phyloP scores from a whole-genome alignment of 2,329 filamentous ascomycete species.

The Hymenoscyphus scutula region DNA sequence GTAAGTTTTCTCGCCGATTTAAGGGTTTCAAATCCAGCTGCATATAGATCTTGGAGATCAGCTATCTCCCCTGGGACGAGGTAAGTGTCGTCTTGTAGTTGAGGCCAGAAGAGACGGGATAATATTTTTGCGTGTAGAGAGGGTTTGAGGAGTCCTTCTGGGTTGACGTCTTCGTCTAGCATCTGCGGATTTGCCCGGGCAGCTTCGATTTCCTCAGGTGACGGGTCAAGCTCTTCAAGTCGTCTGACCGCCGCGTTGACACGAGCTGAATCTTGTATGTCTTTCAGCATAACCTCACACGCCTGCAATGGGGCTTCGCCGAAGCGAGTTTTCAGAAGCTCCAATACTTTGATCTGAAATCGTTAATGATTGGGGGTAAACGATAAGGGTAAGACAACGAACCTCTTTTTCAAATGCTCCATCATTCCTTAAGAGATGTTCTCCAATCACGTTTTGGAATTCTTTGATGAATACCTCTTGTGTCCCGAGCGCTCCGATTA shows the following conservation, averaged over 20 bases:
- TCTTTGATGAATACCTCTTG: slow-evolving; percentile 94
- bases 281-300: slow-evolving; percentile 96
- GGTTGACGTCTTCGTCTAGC: slow-evolving; percentile 37
- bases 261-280: slow-evolving; percentile 78
- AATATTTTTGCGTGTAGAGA: slow-evolving; percentile 77
- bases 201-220: slow-evolving; percentile 30
- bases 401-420: slow-evolving; percentile 71
- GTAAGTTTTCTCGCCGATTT: slow-evolving; percentile 83
- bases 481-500: slow-evolving; percentile 83
- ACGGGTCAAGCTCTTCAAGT: slow-evolving; percentile 42
- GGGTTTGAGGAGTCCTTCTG: slow-evolving; percentile 36
- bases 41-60: slow-evolving; percentile 67
- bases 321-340: slow-evolving; percentile 84
- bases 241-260: slow-evolving; percentile 68
- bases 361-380: not conserved
- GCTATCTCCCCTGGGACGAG: slow-evolving; percentile 57
- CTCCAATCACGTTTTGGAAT: slow-evolving; percentile 84
- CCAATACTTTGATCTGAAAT: slow-evolving; percentile 67
- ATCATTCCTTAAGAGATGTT: slow-evolving; percentile 69
- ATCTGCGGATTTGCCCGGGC: slow-evolving; percentile 20
- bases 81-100: slow-evolving; percentile 69
- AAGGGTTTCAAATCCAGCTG: slow-evolving; percentile 70
- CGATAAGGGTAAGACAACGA: slow-evolving; percentile 5
- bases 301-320: slow-evolving; percentile 83
- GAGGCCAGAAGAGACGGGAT: slow-evolving; percentile 91